Evolutionary conservation across 2,329 filamentous ascomycete species (phyloP).

Genomic region (Ramichloridium luteum): DNA sequence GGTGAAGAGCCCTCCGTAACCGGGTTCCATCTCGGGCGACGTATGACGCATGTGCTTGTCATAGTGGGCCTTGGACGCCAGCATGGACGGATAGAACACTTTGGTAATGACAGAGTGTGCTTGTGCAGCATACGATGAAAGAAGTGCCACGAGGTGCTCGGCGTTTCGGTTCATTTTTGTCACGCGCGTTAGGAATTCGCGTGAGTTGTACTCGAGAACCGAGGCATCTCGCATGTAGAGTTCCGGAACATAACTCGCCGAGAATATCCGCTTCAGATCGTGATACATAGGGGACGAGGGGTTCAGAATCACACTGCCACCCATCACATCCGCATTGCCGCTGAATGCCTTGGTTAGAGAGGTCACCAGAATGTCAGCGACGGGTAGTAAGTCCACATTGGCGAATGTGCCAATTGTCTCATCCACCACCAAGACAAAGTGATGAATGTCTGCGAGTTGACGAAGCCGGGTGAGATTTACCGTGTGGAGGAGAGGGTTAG

Average conservation of each 20-base stretch:
- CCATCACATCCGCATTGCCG: constrained; percentile 94
- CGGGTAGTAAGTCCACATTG: constrained; percentile 78
- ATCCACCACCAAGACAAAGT: constrained; percentile 79
- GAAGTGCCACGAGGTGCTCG: constrained; percentile 62
- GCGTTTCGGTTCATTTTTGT: constrained; percentile 73
- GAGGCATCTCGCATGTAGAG: constrained; percentile 87
- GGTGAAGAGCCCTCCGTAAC: constrained; percentile 44
- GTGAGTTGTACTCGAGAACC: constrained; percentile 86
- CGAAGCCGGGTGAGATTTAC: constrained; percentile 70
- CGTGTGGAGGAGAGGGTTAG: constrained; percentile 73
- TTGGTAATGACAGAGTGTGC: background rate
- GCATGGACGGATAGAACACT: constrained; percentile 5
- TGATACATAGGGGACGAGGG: background rate
- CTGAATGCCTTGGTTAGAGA: constrained; percentile 93
- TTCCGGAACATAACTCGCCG: constrained; percentile 59
- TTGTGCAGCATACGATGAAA: constrained; percentile 28
- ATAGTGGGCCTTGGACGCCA: constrained; percentile 13
- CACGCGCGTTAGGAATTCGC: constrained; percentile 71
- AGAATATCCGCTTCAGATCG: background rate
- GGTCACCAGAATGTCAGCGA: constrained; percentile 79
- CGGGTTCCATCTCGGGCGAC: constrained; percentile 38
- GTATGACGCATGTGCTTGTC: constrained; percentile 15
- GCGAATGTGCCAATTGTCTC: constrained; percentile 91
- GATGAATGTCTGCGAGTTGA: constrained; percentile 61
- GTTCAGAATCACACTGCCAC: constrained; percentile 43